Base-by-base conservation (phyloP, 2,329 filamentous ascomycete species). In the Lachnellula suecica region DNA sequence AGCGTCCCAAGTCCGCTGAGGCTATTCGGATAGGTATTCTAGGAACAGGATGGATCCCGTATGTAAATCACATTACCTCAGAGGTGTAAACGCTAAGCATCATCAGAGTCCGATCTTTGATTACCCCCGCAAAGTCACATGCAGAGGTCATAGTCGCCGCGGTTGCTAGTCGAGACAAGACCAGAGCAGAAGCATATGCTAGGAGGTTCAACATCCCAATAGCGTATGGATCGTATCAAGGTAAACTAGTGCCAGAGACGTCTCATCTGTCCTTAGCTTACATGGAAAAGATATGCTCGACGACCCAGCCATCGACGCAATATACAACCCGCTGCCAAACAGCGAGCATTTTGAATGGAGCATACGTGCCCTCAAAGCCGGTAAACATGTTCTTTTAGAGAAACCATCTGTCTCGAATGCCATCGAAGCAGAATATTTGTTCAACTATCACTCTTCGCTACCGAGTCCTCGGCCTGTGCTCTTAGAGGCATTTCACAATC, bases 301-400 rank as follows among this genome's bases (percentile, higher is more conserved):
- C 51, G 71, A 77, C 52, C 60, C 70, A 2, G 64, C 68, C 22
- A 75, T 76, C 60, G 72, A 79, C 35, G 74, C 72, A 17, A 73
- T 82, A 44, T 81, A 79, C 62, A 77, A 81, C 51, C 71, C 77
- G 6, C 68, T 82, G 4, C 74, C 74, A 5, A 70, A 70, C 47
- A 66, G 68, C 4, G 61, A 74, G 8, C 72, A 75, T 58, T 69
- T 64, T 43, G 72, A 78, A 59, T 82, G 76, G 75, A 70, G 77
- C 8, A 58, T 76, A 15, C 72, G 73, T 47, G 72, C 77, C 3
- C 65, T 83, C 20, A 59, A 66, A 20, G 73, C 72, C 3, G 75
- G 76, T 4, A 82, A 82, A 57, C 78, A 82, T 58, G 78, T 83
- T 19, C 71, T 83, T 0, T 65, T 82, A 2, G 79, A 82, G 61